These are phyloP conservation scores for Protea cynaroides DNA, from an alignment of 164 flowering plant genomes.

Conservation along the genomic window DNA sequence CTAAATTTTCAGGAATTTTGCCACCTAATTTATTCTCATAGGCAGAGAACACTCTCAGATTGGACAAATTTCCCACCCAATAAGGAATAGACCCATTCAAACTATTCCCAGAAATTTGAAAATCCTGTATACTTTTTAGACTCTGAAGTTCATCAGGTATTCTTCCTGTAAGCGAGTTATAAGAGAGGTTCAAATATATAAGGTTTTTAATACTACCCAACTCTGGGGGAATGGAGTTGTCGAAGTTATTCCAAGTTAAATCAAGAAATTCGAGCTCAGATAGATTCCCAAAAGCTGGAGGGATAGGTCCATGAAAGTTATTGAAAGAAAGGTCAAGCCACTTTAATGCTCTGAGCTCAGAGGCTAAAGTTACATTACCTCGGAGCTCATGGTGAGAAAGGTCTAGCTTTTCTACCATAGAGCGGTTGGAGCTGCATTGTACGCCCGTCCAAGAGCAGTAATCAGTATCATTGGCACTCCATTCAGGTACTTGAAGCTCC, in stretches of 20 bases:
- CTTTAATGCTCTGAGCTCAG: slow-evolving; percentile 67
- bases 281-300: slow-evolving; percentile 56
- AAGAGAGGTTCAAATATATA: slow-evolving; percentile 68
- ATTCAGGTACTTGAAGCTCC: slow-evolving; percentile 53
- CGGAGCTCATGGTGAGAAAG: slow-evolving; percentile 57
- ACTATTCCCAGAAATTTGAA: slow-evolving; percentile 60
- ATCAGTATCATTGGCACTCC: slow-evolving; percentile 49
- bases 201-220: slow-evolving; percentile 61
- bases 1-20: slow-evolving; percentile 61
- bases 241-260: slow-evolving; percentile 73
- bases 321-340: slow-evolving; percentile 78
- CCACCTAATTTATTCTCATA: slow-evolving; percentile 80
- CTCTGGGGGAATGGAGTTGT: slow-evolving; percentile 48
- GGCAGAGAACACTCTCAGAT: slow-evolving; percentile 65
- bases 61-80: slow-evolving; percentile 74
- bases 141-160: slow-evolving; percentile 63
- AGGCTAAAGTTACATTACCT: slow-evolving; percentile 77
- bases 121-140: slow-evolving; percentile 50
- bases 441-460: slow-evolving; percentile 78
- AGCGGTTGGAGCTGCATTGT: slow-evolving; percentile 43
- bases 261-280: slow-evolving; percentile 79
- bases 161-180: slow-evolving; percentile 48
- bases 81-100: slow-evolving; percentile 75
- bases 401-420: slow-evolving; percentile 59
- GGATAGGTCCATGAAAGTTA: slow-evolving; percentile 61